phyloP scores from a whole-genome alignment of 2,329 filamentous ascomycete genomes.

The Aspergillus viridinutans region DNA sequence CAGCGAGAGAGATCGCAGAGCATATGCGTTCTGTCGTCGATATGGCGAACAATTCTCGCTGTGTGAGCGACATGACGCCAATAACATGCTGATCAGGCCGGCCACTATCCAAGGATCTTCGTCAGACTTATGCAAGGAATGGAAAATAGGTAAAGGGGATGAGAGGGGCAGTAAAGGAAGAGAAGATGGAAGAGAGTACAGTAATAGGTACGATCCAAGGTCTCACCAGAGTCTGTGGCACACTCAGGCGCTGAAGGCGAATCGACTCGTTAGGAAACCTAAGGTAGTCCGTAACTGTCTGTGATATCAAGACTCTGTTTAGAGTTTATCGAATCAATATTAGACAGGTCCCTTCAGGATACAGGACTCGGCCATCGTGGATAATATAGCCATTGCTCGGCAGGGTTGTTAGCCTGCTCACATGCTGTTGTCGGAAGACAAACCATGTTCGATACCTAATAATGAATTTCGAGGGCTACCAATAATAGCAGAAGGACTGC shows the following conservation, averaged over 20 bases:
- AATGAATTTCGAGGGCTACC: background rate
- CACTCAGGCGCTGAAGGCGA: background rate
- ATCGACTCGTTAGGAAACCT: background rate
- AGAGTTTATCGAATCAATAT: background rate
- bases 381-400: background rate
- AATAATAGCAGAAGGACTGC: background rate
- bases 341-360: background rate
- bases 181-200: background rate
- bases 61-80: conserved; percentile 25
- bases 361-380: background rate
- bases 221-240: background rate
- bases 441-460: background rate
- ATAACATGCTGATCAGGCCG: conserved; percentile 4
- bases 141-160: background rate
- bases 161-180: background rate
- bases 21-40: conserved; percentile 62
- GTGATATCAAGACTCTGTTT: background rate
- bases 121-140: background rate
- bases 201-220: background rate
- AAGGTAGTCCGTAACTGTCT: background rate
- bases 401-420: background rate
- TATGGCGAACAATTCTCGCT: conserved; percentile 50
- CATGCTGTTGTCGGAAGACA: background rate
- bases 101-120: background rate
- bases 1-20: conserved; percentile 67